Evolutionary conservation across 805 yeast species (phyloP).

Genomic region (Spathaspora arborariae): DNA sequence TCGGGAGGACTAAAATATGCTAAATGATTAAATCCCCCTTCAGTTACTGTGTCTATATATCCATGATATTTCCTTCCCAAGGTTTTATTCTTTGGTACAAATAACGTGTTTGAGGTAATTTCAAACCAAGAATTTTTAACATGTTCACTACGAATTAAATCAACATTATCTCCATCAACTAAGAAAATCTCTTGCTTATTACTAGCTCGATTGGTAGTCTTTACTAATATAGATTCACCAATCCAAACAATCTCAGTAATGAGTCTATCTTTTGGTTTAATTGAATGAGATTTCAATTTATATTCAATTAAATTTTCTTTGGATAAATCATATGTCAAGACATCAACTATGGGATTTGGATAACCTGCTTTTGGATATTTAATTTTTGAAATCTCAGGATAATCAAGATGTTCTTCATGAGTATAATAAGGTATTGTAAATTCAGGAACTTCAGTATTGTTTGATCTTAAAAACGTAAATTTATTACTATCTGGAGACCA

Average conservation of each 20-base stretch:
- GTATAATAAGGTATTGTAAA: conserved; percentile 53
- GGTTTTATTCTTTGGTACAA: conserved; percentile 32
- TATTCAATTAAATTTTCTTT: conserved; percentile 7
- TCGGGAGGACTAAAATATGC: conserved; percentile 78
- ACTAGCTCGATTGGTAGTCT: conserved; percentile 62
- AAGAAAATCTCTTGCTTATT: conserved; percentile 49
- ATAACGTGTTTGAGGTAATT: conserved; percentile 31
- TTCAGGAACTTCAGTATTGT: conserved; percentile 57
- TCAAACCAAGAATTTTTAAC: conserved; percentile 62
- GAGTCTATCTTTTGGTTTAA: conserved; percentile 36
- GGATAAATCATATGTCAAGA: conserved; percentile 40
- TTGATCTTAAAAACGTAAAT: conserved; percentile 50
- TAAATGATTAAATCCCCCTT: conserved; percentile 65
- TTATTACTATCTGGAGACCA: conserved; percentile 65
- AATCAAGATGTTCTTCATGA: conserved; percentile 29
- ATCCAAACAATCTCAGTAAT: conserved; percentile 66
- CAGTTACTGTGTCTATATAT: conserved; percentile 73
- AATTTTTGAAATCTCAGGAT: conserved; percentile 43
- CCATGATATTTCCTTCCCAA: conserved; percentile 46
- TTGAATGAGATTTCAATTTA: conserved; percentile 18
- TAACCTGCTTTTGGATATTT: conserved; percentile 74
- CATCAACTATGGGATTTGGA: conserved; percentile 50
- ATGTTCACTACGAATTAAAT: conserved; percentile 40
- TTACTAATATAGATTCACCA: conserved; percentile 44
- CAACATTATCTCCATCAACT: conserved; percentile 25